phyloP scores from a whole-genome alignment of 208 protist species.

The Wallacemonas sp. region DNA sequence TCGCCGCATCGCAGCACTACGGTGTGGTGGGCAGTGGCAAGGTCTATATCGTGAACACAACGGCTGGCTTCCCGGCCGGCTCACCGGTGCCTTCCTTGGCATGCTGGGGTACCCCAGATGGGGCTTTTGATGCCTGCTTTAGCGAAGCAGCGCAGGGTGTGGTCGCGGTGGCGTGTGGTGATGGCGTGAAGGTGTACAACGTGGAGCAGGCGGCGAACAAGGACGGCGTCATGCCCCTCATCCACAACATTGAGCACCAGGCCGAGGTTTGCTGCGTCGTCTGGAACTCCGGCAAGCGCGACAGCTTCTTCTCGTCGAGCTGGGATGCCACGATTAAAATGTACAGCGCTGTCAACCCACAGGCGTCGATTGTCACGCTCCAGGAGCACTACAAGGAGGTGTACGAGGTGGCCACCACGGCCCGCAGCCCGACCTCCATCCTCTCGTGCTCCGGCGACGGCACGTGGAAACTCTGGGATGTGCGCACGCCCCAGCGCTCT shows the following conservation, averaged over 20 bases:
- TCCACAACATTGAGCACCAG: constrained; percentile 76
- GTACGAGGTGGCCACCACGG: constrained; percentile 77
- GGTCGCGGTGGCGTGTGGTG: constrained; percentile 80
- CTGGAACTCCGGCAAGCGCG: constrained; percentile 70
- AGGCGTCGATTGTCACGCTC: constrained; percentile 60
- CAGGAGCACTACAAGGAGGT: constrained; percentile 91
- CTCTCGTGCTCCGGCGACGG: constrained; percentile 88
- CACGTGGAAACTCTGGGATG: constrained; percentile 92
- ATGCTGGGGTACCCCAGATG: constrained; percentile 84
- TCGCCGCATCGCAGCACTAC: constrained; percentile 81
- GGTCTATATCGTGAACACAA: constrained; percentile 84
- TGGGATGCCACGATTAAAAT: constrained; percentile 86
- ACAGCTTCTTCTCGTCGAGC: constrained; percentile 77
- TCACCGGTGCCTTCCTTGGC: constrained; percentile 57
- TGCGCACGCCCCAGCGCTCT: constrained; percentile 54
- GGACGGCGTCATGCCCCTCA: constrained; percentile 70
- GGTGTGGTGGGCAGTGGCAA: constrained; percentile 86
- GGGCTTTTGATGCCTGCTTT: constrained; percentile 84
- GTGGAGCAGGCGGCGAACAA: constrained; percentile 63
- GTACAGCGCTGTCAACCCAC: constrained; percentile 65
- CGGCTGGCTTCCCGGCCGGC: constrained; percentile 41
- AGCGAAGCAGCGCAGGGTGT: constrained; percentile 80
- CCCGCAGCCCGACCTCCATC: constrained; percentile 75
- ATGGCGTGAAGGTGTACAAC: constrained; percentile 89
- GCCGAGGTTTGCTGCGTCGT: constrained; percentile 79